Evolutionary conservation across 2,329 filamentous ascomycete species (phyloP).

Genomic region (Colletotrichum tropicale): DNA sequence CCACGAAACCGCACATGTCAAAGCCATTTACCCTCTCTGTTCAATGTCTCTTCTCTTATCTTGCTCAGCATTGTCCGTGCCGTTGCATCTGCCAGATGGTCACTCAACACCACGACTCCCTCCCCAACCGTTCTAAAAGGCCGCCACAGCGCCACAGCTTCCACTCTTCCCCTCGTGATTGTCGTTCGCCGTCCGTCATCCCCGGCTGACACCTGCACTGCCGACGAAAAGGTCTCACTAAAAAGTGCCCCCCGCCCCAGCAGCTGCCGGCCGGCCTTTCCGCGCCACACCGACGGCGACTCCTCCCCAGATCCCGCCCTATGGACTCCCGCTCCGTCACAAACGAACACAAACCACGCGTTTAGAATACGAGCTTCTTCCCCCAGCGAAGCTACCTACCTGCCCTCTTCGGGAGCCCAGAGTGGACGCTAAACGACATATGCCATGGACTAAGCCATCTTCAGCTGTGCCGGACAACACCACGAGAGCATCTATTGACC

Average conservation of each 20-base stretch:
- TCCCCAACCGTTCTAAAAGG: not conserved
- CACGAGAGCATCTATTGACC: not conserved
- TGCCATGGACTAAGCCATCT: not conserved
- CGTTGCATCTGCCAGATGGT: not conserved
- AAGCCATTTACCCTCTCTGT: not conserved
- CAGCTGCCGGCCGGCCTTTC: slow-evolving; percentile 2
- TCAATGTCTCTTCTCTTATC: not conserved
- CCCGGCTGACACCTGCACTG: not conserved
- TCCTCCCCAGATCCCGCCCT: not conserved
- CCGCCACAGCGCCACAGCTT: not conserved
- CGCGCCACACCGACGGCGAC: slow-evolving; percentile 9
- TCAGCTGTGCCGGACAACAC: not conserved
- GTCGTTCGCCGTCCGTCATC: not conserved
- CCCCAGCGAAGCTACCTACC: not conserved
- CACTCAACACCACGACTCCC: not conserved
- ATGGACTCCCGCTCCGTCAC: not conserved
- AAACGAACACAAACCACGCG: not conserved
- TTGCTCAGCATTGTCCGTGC: not conserved
- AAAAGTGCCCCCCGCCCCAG: not conserved
- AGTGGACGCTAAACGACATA: not conserved
- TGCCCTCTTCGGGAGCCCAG: not conserved
- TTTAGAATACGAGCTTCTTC: not conserved
- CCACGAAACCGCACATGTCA: not conserved
- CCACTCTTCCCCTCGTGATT: not conserved
- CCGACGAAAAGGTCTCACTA: not conserved